Conservation (phyloP, 805 yeast species). For the Candida khao-thaluensis region DNA sequence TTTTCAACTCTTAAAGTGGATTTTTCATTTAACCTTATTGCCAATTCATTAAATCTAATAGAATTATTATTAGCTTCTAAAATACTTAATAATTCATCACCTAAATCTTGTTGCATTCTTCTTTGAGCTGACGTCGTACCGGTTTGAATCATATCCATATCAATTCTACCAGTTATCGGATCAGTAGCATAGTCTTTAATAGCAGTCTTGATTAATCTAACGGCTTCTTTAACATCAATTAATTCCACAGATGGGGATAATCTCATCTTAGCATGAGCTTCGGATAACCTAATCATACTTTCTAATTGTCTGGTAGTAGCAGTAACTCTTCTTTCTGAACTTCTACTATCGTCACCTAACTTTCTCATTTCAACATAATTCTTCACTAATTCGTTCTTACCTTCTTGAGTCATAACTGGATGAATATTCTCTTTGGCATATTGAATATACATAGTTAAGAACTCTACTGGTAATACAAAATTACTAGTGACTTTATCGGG, state of each 20-base stretch:
- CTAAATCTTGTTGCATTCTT: slow-evolving; percentile 68
- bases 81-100: slow-evolving; percentile 55
- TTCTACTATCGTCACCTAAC: slow-evolving; percentile 85
- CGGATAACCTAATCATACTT: slow-evolving; percentile 89
- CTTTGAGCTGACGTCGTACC: slow-evolving; percentile 90
- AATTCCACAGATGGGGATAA: slow-evolving; percentile 68
- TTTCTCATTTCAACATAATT: slow-evolving; percentile 92
- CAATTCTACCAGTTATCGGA: slow-evolving; percentile 94
- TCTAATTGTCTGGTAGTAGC: slow-evolving; percentile 98
- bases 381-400: slow-evolving; percentile 80
- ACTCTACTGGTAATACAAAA: slow-evolving; percentile 81
- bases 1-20: slow-evolving; percentile 65
- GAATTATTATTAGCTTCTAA: slow-evolving; percentile 50
- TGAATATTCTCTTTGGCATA: slow-evolving; percentile 85
- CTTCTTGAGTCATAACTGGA: slow-evolving; percentile 79
- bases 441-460: slow-evolving; percentile 83
- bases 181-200: slow-evolving; percentile 98
- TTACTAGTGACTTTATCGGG: slow-evolving; percentile 68
- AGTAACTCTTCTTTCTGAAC: slow-evolving; percentile 87
- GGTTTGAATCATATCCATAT: slow-evolving; percentile 95
- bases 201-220: slow-evolving; percentile 87
- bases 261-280: slow-evolving; percentile 98
- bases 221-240: slow-evolving; percentile 89
- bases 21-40: slow-evolving; percentile 63
- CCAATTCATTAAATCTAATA: slow-evolving; percentile 58